Conservation (phyloP, 164 flowering plant genomes). For the Annona cherimola region DNA sequence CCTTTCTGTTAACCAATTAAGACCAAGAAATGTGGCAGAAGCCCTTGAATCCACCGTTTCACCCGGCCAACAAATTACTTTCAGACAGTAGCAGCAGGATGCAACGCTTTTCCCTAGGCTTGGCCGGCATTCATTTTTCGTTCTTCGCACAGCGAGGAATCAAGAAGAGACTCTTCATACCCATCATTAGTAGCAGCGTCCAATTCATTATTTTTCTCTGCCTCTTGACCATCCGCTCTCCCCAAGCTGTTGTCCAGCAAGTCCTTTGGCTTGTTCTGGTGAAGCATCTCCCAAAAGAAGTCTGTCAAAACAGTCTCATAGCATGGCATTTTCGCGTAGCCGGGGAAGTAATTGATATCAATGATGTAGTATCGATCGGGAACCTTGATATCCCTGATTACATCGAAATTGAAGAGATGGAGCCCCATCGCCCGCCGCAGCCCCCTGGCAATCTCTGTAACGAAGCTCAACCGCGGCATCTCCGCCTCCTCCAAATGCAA, state of each 20-base stretch:
- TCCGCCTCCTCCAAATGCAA: constrained; percentile 50
- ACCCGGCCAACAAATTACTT: constrained; percentile 1
- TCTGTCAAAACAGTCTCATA: constrained; percentile 70
- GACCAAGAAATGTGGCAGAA: neutral
- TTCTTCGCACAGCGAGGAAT: neutral
- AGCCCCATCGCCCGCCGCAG: constrained; percentile 41
- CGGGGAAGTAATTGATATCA: constrained; percentile 84
- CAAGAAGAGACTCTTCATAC: constrained; percentile 2
- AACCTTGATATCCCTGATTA: constrained; percentile 56
- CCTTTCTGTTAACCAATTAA: neutral
- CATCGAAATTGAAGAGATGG: constrained; percentile 76
- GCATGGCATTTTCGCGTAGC: constrained; percentile 77
- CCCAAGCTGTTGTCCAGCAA: constrained; percentile 20
- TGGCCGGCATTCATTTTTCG: constrained; percentile 9
- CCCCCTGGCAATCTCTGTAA: constrained; percentile 50
- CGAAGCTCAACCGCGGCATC: constrained; percentile 60
- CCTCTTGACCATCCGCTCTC: constrained; percentile 13
- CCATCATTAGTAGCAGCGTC: constrained; percentile 7
- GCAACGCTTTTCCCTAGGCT: constrained; percentile 9
- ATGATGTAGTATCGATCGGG: constrained; percentile 66
- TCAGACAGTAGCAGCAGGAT: neutral
- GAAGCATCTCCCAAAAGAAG: constrained; percentile 50
- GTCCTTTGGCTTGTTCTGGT: constrained; percentile 26
- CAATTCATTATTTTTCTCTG: constrained; percentile 3
- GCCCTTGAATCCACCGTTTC: neutral